A percentile compares a stretch with the other conserved stretches of the same genome.
These are phyloP conservation scores for Euphorbia pulcherrima DNA, from an alignment of 345 rosid genomes.

Conservation along the genomic window DNA sequence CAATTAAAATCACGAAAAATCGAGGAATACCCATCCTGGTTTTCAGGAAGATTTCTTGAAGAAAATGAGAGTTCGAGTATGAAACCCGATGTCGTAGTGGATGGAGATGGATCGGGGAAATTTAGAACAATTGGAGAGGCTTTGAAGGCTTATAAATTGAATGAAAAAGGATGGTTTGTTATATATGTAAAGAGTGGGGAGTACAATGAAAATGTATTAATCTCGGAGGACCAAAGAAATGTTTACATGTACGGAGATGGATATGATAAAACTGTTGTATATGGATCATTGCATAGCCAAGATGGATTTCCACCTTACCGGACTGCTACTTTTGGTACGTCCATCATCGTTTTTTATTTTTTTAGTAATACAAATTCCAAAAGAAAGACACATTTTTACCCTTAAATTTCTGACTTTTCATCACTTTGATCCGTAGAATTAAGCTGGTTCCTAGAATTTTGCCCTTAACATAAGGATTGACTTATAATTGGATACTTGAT, in stretches of 20 bases:
- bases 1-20: background rate
- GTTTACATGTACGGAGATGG: conserved; percentile 5
- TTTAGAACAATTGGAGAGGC: background rate
- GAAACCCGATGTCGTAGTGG: conserved; percentile 5
- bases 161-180: background rate
- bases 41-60: background rate
- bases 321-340: background rate
- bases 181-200: background rate
- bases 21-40: background rate
- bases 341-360: background rate
- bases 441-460: too few relatives aligned
- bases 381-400: too few relatives aligned
- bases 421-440: too few relatives aligned
- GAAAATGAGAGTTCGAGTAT: background rate
- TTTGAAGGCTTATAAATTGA: background rate
- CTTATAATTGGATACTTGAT: too few relatives aligned
- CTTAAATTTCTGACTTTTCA: too few relatives aligned
- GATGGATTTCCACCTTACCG: conserved; percentile 7
- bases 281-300: background rate
- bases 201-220: background rate
- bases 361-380: background rate
- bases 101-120: background rate
- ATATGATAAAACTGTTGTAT: background rate
- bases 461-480: too few relatives aligned
- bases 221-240: background rate